Evolutionary conservation across 2,329 filamentous ascomycete genomes (phyloP).

Genomic region (Madurella fahalii): DNA sequence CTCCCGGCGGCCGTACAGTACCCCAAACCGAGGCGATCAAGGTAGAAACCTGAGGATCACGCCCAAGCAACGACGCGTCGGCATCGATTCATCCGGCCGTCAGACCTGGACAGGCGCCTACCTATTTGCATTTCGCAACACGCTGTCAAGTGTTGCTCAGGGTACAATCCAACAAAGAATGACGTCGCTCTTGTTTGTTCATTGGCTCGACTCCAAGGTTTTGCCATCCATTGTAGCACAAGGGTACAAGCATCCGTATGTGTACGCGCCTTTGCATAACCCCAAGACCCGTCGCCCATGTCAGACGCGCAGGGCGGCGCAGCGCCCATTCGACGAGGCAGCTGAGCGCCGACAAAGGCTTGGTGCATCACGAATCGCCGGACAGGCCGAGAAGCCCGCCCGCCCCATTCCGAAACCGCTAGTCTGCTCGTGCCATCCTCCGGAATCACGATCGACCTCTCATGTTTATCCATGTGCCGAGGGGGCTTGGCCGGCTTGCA

Average conservation of each 20-base stretch:
- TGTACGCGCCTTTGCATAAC: neutral
- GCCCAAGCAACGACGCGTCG: no score
- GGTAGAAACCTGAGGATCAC: no score
- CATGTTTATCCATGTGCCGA: constrained; percentile 3
- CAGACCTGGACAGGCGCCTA: no score
- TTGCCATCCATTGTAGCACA: neutral
- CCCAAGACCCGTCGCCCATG: neutral
- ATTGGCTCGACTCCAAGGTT: neutral
- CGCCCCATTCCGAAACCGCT: neutral
- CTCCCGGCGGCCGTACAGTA: neutral
- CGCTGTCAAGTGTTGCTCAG: no score
- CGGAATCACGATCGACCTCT: constrained; percentile 5
- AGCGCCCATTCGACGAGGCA: neutral
- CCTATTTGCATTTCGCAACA: no score
- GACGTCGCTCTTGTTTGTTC: neutral
- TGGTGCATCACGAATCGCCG: neutral
- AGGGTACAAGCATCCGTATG: neutral
- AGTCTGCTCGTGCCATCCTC: neutral
- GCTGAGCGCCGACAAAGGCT: neutral
- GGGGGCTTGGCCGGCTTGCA: constrained; percentile 4
- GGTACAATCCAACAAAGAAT: neutral
- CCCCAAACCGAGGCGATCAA: no score
- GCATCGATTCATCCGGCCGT: no score
- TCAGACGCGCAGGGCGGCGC: neutral
- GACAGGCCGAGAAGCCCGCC: neutral